A percentile compares a stretch with the other conserved stretches of the same genome.
phyloP scores from a whole-genome alignment of 805 yeast genomes.

The Teunomyces atbi region DNA sequence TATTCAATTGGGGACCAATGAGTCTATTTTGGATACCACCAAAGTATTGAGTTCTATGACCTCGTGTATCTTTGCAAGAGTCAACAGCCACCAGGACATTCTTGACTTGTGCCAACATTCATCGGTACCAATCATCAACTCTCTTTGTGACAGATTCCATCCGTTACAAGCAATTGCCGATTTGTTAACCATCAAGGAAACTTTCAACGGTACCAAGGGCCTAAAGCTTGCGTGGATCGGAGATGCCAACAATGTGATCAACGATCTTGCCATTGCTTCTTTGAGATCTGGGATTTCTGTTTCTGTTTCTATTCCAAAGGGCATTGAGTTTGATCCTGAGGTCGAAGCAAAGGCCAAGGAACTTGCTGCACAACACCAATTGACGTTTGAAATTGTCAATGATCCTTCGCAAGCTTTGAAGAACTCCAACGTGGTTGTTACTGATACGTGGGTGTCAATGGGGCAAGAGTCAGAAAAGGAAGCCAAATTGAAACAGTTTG shows the following conservation, averaged over 20 bases:
- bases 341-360: conserved; percentile 55
- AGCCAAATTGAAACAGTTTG: conserved; percentile 73
- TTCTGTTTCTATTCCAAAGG: conserved; percentile 79
- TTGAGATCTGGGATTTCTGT: conserved; percentile 81
- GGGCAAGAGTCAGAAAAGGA: conserved; percentile 86
- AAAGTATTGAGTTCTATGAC: conserved; percentile 93
- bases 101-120: conserved; percentile 75
- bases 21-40: conserved; percentile 84
- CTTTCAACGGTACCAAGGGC: conserved; percentile 56
- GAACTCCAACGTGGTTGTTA: conserved; percentile 78
- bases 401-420: conserved; percentile 75
- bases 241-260: conserved; percentile 92
- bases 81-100: conserved; percentile 80
- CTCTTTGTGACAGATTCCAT: conserved; percentile 89
- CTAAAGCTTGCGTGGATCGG: conserved; percentile 94
- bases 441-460: conserved; percentile 98
- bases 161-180: conserved; percentile 96
- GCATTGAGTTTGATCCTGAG: conserved; percentile 57
- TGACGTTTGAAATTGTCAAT: conserved; percentile 55
- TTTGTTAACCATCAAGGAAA: conserved; percentile 78
- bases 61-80: conserved; percentile 96
- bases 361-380: conserved; percentile 48
- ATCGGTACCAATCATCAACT: conserved; percentile 86
- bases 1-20: conserved; percentile 95
- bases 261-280: conserved; percentile 88